Percentiles rank a stretch among this genome's conserved stretches.
These are phyloP conservation scores for Coemansia sp. DNA, from an alignment of 371 early-diverging fungal species.

Conservation along the genomic window DNA sequence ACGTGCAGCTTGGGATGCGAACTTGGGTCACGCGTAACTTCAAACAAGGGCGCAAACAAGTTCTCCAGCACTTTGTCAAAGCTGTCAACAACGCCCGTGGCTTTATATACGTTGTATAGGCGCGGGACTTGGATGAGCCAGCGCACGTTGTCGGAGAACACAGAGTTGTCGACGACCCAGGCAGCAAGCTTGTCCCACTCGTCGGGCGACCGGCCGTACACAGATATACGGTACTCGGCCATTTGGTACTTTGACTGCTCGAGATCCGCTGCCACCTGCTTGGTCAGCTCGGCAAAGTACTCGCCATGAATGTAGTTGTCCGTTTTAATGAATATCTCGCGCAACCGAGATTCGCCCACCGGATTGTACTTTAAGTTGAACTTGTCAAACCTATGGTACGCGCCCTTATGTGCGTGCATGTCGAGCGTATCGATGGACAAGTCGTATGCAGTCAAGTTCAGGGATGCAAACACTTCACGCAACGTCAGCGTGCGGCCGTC, in stretches of 20 bases:
- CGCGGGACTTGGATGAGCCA: conserved; percentile 98
- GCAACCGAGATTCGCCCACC: conserved; percentile 68
- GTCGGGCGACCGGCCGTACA: conserved; percentile 74
- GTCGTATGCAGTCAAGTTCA: conserved; percentile 95
- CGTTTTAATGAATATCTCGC: conserved; percentile 94
- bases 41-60: conserved; percentile 92
- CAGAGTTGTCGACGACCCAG: conserved; percentile 91
- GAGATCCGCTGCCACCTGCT: conserved; percentile 91
- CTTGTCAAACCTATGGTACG: conserved; percentile 94
- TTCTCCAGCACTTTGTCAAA: conserved; percentile 85
- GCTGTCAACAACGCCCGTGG: conserved; percentile 60
- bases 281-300: conserved; percentile 94
- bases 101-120: conserved; percentile 89
- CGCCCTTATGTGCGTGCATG: conserved; percentile 90
- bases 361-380: conserved; percentile 98
- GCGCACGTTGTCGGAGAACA: conserved; percentile 88
- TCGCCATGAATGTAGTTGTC: conserved; percentile 92
- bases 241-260: conserved; percentile 95
- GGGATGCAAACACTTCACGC: conserved; percentile 83
- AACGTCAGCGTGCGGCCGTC: conserved; percentile 72
- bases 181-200: conserved; percentile 97
- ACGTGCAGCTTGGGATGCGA: conserved; percentile 87
- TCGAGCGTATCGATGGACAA: conserved; percentile 95
- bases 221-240: conserved; percentile 90
- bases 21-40: conserved; percentile 83